These are phyloP conservation scores for Fusarium pilosicola DNA, from an alignment of 2,329 filamentous ascomycete genomes.

Conservation along the genomic window DNA sequence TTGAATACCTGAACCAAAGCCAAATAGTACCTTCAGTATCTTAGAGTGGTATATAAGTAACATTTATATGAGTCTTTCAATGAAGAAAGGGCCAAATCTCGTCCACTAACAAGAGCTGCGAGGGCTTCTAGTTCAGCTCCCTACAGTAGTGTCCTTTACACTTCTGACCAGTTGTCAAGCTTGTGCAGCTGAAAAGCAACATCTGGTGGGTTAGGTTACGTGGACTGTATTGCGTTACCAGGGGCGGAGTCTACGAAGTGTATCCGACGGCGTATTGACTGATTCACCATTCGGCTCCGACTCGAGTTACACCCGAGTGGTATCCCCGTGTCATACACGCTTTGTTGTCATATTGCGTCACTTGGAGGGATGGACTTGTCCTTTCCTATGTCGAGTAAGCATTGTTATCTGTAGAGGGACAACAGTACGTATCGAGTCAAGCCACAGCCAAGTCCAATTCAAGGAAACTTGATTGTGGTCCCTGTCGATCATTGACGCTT, in stretches of 20 bases:
- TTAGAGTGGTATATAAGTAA: too few species aligned
- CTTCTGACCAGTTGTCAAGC: background rate
- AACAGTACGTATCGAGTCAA: background rate
- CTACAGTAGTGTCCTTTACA: too few species aligned
- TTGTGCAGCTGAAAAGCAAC: background rate
- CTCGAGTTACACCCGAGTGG: background rate
- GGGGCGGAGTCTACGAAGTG: background rate
- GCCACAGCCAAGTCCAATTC: conserved; percentile 8
- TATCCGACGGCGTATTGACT: background rate
- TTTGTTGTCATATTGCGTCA: conserved; percentile 10
- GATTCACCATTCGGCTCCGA: conserved; percentile 14
- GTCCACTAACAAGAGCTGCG: too few species aligned
- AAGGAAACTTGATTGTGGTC: conserved; percentile 15
- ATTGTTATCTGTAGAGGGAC: background rate
- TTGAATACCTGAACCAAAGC: background rate
- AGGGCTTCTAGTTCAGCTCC: too few species aligned
- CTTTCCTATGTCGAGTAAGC: background rate
- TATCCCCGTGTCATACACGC: conserved; percentile 1
- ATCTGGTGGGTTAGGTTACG: background rate
- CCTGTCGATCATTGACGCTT: conserved; percentile 23
- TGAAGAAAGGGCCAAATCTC: too few species aligned
- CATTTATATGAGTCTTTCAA: too few species aligned
- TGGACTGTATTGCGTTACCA: background rate
- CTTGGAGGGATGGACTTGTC: background rate
- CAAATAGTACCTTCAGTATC: too few species aligned